Evolutionary conservation across 139 green algal genomes (phyloP).

Genomic region (Micractinium sp.): DNA sequence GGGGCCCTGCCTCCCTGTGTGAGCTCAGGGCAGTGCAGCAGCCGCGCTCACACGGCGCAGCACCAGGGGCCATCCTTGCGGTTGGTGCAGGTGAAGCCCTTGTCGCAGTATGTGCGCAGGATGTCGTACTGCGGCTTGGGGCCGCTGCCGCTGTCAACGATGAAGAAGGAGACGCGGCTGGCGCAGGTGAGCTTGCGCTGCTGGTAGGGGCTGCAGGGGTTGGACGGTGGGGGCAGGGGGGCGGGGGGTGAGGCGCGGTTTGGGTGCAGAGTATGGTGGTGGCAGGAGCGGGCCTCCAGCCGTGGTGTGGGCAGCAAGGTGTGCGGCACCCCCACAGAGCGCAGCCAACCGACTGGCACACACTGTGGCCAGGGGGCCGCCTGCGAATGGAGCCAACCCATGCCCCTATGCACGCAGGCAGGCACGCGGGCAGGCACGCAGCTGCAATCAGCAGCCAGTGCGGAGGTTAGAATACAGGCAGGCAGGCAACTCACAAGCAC

Average conservation of each 20-base stretch:
- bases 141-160: not conserved
- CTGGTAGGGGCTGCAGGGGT: not conserved
- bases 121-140: not conserved
- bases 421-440: not conserved
- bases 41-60: not conserved
- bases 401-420: not conserved
- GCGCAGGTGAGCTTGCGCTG: not conserved
- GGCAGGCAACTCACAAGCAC: not conserved
- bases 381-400: too few relatives aligned
- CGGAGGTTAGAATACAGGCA: too few relatives aligned
- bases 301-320: too few relatives aligned
- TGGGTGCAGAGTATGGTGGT: too few relatives aligned
- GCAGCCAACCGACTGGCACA: too few relatives aligned
- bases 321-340: too few relatives aligned
- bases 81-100: not conserved
- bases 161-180: not conserved
- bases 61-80: not conserved
- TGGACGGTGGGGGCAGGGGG: not conserved
- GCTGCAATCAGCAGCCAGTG: not conserved
- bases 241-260: not conserved
- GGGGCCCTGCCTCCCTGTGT: too few relatives aligned
- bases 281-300: too few relatives aligned
- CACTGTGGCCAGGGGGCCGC: too few relatives aligned
- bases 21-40: too few relatives aligned
- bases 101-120: not conserved